Conservation (phyloP, 1,139 yeast species). For the Geotrichum candidum region DNA sequence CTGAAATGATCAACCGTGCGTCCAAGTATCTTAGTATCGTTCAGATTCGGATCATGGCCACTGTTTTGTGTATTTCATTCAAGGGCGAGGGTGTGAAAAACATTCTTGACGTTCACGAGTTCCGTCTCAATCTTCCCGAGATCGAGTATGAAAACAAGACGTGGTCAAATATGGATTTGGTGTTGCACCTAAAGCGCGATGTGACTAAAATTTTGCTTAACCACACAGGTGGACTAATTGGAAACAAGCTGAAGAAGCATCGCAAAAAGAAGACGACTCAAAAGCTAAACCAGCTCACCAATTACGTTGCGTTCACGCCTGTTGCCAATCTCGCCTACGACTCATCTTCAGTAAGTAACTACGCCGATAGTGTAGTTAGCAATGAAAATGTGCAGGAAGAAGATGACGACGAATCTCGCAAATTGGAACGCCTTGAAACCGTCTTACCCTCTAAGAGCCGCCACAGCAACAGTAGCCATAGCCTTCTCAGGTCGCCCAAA, state of each 20-base stretch:
- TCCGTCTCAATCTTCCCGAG: slow-evolving; percentile 60
- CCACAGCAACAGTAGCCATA: not conserved
- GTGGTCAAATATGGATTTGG: slow-evolving; percentile 75
- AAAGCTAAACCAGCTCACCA: slow-evolving; percentile 32
- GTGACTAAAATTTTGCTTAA: slow-evolving; percentile 59
- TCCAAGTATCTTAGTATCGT: slow-evolving; percentile 61
- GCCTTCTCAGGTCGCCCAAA: not conserved
- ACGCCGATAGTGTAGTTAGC: not conserved
- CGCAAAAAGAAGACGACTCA: slow-evolving; percentile 29
- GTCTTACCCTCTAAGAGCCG: not conserved
- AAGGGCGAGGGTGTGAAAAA: slow-evolving; percentile 51
- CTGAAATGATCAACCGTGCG: slow-evolving; percentile 60
- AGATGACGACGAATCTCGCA: not conserved
- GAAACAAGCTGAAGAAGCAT: slow-evolving; percentile 53
- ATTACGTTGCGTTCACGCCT: slow-evolving; percentile 34
- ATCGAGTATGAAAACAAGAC: slow-evolving; percentile 58
- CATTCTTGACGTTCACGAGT: slow-evolving; percentile 65
- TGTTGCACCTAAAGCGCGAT: slow-evolving; percentile 55
- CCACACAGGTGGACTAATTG: slow-evolving; percentile 74
- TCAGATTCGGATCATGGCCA: slow-evolving; percentile 49
- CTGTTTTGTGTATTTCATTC: slow-evolving; percentile 61
- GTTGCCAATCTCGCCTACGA: slow-evolving; percentile 28
- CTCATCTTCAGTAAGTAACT: not conserved
- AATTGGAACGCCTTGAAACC: not conserved
- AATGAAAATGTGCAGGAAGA: not conserved